These are phyloP conservation scores for Lobulomyces angularis DNA, from an alignment of 192 early-diverging fungal genomes.

Conservation along the genomic window DNA sequence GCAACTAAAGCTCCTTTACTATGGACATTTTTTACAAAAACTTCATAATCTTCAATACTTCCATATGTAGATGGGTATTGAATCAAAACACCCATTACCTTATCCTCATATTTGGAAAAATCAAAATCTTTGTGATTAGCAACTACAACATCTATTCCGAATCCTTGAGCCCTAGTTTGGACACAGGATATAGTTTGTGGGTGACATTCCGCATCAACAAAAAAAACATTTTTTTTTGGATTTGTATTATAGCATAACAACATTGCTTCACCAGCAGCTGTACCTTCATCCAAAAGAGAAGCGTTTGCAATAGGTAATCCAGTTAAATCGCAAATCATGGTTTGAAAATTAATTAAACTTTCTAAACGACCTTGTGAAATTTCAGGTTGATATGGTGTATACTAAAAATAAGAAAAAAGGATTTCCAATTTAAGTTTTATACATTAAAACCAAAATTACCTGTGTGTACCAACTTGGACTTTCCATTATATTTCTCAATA, in stretches of 20 bases:
- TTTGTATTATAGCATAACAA: constrained; percentile 67
- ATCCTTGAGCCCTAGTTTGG: constrained; percentile 85
- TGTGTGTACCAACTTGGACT: constrained; percentile 99
- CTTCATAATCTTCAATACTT: constrained; percentile 67
- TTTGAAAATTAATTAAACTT: constrained; percentile 95
- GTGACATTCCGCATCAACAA: constrained; percentile 85
- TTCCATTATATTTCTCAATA: constrained; percentile 93
- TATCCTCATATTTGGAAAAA: constrained; percentile 57
- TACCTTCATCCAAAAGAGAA: constrained; percentile 96
- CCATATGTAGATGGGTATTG: constrained; percentile 95
- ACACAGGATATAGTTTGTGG: constrained; percentile 92
- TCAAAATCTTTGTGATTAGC: constrained; percentile 71
- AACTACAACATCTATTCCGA: constrained; percentile 82
- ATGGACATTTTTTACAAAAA: constrained; percentile 68
- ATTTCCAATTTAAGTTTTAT: not conserved
- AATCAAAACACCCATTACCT: constrained; percentile 80
- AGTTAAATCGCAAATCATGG: constrained; percentile 88
- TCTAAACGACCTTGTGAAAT: constrained; percentile 97
- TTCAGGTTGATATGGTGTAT: constrained; percentile 99
- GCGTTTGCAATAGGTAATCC: constrained; percentile 96
- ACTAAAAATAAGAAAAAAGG: constrained; percentile 39
- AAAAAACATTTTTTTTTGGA: constrained; percentile 75
- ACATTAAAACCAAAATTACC: constrained; percentile 24
- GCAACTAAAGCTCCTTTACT: constrained; percentile 72
- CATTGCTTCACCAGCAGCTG: constrained; percentile 97